phyloP scores from a whole-genome alignment of 352 stramenopile species.

The Salisapilia sapeloensis region DNA sequence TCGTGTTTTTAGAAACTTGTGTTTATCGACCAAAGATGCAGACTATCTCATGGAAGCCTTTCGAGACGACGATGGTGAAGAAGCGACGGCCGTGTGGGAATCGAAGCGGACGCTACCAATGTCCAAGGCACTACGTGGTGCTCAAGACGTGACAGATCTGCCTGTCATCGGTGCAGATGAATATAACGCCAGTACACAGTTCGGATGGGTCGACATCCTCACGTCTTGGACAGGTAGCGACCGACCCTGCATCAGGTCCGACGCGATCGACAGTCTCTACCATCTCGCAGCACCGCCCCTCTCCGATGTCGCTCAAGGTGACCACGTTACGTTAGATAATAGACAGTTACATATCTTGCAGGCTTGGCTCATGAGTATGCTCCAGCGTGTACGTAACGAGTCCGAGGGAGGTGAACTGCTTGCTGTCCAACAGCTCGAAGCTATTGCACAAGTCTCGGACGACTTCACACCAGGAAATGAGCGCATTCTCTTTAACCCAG shows the following conservation, averaged over 20 bases:
- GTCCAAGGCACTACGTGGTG: conserved; percentile 33
- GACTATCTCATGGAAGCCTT: neutral
- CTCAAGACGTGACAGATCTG: conserved; percentile 44
- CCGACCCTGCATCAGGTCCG: conserved; percentile 28
- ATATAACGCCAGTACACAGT: conserved; percentile 52
- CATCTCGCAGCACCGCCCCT: conserved; percentile 16
- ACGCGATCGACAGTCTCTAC: conserved; percentile 50
- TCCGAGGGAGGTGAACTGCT: conserved; percentile 39
- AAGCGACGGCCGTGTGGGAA: conserved; percentile 29
- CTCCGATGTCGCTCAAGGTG: neutral
- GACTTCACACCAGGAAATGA: conserved; percentile 66
- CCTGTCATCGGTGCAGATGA: conserved; percentile 57
- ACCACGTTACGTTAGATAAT: neutral
- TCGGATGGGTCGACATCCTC: conserved; percentile 71
- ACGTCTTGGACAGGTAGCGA: conserved; percentile 49
- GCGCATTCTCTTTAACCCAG: conserved; percentile 42
- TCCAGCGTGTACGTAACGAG: conserved; percentile 46
- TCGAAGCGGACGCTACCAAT: conserved; percentile 44
- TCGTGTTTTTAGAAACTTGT: conserved; percentile 34
- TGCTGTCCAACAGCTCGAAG: conserved; percentile 62
- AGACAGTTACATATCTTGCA: conserved; percentile 45
- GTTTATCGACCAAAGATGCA: conserved; percentile 2
- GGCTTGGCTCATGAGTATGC: conserved; percentile 59
- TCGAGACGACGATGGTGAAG: too few species aligned
- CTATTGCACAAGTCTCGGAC: conserved; percentile 50